Base-by-base conservation (phyloP, 164 flowering plant genomes). In the Umbellularia californica region DNA sequence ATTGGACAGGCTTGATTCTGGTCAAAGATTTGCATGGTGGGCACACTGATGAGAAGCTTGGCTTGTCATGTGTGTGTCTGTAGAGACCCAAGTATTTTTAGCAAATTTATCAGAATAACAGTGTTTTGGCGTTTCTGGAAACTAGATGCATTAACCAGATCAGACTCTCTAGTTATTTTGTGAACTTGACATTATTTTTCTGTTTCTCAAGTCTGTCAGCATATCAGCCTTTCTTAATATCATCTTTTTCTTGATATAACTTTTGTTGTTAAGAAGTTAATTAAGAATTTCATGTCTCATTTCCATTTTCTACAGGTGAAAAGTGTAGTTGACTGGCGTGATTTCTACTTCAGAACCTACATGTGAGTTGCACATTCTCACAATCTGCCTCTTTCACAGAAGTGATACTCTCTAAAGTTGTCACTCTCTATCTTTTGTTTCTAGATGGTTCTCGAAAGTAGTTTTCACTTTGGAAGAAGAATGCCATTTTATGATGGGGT, bases 291-390 rank as follows among this genome's bases (percentile, higher is more conserved):
- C 6, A 30, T 23, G 7, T 55, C 60, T 55, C n/a, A 20, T 23
- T 77, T 80, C 55, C 35, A 22, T 77, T 41, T 33, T 75, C 75
- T 82, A 50, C 68, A 93, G 98, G 85, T 95, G 78, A 93, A 92
- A 81, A 86, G 93, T 76, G 75, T 95, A 25, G 92, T 95, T 65
- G 99, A 90, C 35, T 95, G 99, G 99, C 81, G 96, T 72, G 96
- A 84, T 72, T 95, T 95, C 87, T 95, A 93, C 85, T 63, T 79
- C 79, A 87, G 87, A 83, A 90, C 85, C 58, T 95, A 95, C 80
- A 88, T 33, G 94, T 92, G 81, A 87, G 92, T 82, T 67, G 47
- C 35, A 67, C 11, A 67, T 28, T 30, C 47, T 15, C 47, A 55
- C 17, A 15, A 55, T 55, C 60, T 55, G 20, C n/a, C n/a, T 13